Base-by-base conservation (phyloP, 768 basidiomycete species). In the Lyophyllum shimeji region DNA sequence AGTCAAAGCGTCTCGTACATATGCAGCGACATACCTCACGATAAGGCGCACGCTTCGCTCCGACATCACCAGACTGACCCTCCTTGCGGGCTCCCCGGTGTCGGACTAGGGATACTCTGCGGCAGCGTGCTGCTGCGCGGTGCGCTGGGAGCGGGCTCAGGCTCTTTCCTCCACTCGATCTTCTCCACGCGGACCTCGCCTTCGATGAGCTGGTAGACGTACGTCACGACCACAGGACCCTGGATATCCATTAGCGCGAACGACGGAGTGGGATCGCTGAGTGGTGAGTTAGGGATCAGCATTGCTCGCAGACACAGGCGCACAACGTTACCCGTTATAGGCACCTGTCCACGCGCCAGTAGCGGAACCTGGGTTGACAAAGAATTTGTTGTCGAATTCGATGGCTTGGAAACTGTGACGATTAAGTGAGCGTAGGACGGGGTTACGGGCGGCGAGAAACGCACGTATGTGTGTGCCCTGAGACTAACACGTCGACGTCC, bases 191-290 rank as follows among this genome's bases (percentile, higher is more conserved):
- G 81, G 2, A 95, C 93, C 70, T 95, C 94, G 40, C 93, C 91
- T 42, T 95, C 93, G 44, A 96, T 89, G 27, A 96, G 83, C 66
- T 95, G 93, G 70, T 96, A 98, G 2, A 98, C 95, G 65, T 97
- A 98, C 2, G 96, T 98, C 24, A 97, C 95, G 31, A 99, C 91
- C 8, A 96, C 93, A 2, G 93, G 85, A 4, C 97, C 97, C 73
- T 99, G 97, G 33, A 99, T 88, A 68, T 98, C 97, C 89, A 99
- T 93, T 44, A 98, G 75, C 0, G 97, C 97, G 66, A 99, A 99
- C 2, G 93, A 95, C 0, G 97, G 96, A 1, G 83, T 93, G 2
- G 90, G 86, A 25, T 93, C 93, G 3, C 93, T 95, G 63, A n/a
- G 7, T 39, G 39, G 2, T 18, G 29, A 37, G n/a, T 12, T 17